These are phyloP conservation scores for Blumeria graminis DNA, from an alignment of 2,329 filamentous ascomycete species.

Conservation along the genomic window DNA sequence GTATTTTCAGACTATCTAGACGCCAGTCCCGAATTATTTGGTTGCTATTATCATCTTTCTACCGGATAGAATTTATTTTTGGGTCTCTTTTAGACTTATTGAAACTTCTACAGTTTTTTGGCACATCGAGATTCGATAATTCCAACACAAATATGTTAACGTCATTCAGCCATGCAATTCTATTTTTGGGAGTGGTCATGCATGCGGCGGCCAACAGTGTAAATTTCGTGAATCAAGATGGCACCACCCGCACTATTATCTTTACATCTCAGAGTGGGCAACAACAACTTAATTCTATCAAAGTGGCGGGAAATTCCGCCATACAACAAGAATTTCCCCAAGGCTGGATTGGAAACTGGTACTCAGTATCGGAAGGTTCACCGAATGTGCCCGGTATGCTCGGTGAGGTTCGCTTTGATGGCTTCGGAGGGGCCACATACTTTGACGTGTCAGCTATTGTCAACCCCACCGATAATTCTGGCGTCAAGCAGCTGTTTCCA, in stretches of 20 bases:
- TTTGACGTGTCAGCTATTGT: constrained; percentile 36
- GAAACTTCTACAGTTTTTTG: too few relatives aligned
- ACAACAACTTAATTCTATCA: constrained; percentile 6
- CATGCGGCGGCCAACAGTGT: constrained; percentile 13
- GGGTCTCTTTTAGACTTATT: too few relatives aligned
- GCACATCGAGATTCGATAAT: too few relatives aligned
- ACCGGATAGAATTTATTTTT: too few relatives aligned
- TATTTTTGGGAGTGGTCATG: too few relatives aligned
- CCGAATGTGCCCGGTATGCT: constrained; percentile 23
- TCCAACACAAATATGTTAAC: too few relatives aligned
- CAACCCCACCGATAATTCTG: constrained; percentile 23
- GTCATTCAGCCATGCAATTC: too few relatives aligned
- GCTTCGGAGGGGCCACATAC: constrained; percentile 25
- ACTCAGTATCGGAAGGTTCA: constrained; percentile 23
- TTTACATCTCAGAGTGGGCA: constrained; percentile 12
- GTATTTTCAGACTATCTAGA: too few relatives aligned
- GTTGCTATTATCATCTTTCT: too few relatives aligned
- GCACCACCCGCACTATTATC: constrained; percentile 15
- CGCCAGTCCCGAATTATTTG: too few relatives aligned
- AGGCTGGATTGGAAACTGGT: constrained; percentile 20
- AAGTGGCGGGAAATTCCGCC: constrained; percentile 7
- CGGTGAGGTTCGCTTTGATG: constrained; percentile 26
- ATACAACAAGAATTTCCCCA: constrained; percentile 17
- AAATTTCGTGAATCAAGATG: constrained; percentile 34
- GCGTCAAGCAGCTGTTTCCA: constrained; percentile 31